phyloP scores from a whole-genome alignment of 106 monocot species.

The Platanthera guangdongensis region DNA sequence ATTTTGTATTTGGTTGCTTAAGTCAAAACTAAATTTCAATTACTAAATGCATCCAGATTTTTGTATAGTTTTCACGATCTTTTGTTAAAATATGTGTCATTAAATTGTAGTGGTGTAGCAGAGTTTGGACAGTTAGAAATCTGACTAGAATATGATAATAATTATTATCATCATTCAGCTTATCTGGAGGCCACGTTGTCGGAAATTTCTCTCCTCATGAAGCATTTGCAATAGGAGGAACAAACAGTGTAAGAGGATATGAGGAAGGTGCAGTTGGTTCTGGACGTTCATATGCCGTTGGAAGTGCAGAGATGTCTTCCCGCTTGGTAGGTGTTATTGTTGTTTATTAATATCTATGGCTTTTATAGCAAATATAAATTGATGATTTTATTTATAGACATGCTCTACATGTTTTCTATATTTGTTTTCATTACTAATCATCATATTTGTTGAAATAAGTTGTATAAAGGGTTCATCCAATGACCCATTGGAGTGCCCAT shows the following conservation, averaged over 20 bases:
- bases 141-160: neutral
- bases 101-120: neutral
- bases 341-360: neutral
- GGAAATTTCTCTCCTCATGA: conserved; percentile 92
- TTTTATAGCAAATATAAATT: neutral
- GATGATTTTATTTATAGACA: neutral
- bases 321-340: conserved; percentile 50
- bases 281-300: conserved; percentile 73
- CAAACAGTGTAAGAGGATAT: conserved; percentile 90
- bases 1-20: neutral
- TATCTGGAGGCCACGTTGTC: conserved; percentile 75
- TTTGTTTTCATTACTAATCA: neutral
- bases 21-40: neutral
- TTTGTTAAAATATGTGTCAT: neutral
- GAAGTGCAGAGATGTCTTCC: conserved; percentile 83
- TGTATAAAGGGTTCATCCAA: too few relatives aligned
- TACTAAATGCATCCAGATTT: neutral
- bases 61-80: neutral
- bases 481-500: too few relatives aligned
- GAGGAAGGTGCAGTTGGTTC: conserved; percentile 97
- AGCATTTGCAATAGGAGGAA: conserved; percentile 94
- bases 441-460: neutral
- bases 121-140: neutral
- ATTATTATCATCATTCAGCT: conserved; percentile 26
- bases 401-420: neutral